Evolutionary conservation across 345 rosid species (phyloP).

Genomic region (Linum usitatissimum): DNA sequence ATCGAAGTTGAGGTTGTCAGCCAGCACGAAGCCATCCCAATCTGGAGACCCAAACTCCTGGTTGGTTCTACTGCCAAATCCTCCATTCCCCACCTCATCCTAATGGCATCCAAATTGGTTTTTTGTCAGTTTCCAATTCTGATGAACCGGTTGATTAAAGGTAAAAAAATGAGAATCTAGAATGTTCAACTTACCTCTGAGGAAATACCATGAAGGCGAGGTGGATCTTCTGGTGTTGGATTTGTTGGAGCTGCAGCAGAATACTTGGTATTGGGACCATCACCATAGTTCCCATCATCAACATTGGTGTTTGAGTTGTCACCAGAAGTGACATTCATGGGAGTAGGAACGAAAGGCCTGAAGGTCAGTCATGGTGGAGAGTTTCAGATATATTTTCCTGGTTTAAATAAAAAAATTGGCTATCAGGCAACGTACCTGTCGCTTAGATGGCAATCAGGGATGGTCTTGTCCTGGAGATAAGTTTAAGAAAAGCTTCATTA

Average conservation of each 20-base stretch:
- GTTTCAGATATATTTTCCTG: no score
- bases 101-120: not conserved
- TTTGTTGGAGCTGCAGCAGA: no score
- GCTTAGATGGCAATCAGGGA: no score
- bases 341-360: no score
- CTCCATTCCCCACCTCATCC: constrained; percentile 2
- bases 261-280: no score
- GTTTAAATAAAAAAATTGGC: no score
- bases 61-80: not conserved
- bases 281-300: no score
- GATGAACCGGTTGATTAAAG: not conserved
- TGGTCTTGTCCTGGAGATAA: not conserved
- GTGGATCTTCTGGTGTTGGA: not conserved
- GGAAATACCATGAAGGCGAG: not conserved
- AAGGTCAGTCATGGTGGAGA: no score
- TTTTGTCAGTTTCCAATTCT: not conserved
- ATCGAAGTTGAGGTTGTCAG: constrained; percentile 7
- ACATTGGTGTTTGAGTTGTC: no score
- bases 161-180: not conserved
- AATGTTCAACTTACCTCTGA: not conserved
- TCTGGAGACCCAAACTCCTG: not conserved
- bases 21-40: constrained; percentile 11
- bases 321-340: no score
- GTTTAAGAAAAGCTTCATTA: not conserved
- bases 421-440: no score